phyloP scores from a whole-genome alignment of 768 basidiomycete species.

The Agrocybe chaxingu region DNA sequence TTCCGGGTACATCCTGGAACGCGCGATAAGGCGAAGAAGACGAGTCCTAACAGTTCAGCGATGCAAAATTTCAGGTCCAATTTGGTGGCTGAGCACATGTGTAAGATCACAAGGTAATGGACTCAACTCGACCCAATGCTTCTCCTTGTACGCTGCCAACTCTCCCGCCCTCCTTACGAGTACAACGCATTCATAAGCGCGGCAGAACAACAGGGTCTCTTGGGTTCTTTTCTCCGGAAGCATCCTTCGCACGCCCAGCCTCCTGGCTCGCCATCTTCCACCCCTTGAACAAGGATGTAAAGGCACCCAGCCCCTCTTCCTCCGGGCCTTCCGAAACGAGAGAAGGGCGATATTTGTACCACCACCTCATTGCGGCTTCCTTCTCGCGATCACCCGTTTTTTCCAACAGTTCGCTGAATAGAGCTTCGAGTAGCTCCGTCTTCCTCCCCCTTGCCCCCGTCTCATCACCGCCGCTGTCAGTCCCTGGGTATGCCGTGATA shows the following conservation, averaged over 20 bases:
- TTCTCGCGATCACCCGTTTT: constrained; percentile 69
- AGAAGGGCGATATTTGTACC: constrained; percentile 46
- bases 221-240: constrained; percentile 11
- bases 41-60: not conserved
- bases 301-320: constrained; percentile 2
- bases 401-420: constrained; percentile 64
- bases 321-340: constrained; percentile 14
- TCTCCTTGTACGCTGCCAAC: not conserved
- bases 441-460: constrained; percentile 19
- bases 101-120: constrained; percentile 9
- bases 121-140: not conserved
- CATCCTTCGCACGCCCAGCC: constrained; percentile 3
- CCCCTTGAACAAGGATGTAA: constrained; percentile 7
- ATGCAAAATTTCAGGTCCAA: constrained; percentile 3
- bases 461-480: constrained; percentile 16
- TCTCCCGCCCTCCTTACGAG: constrained; percentile 7
- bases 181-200: constrained; percentile 16
- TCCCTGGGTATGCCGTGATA: constrained; percentile 23
- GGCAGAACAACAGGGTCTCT: constrained; percentile 13
- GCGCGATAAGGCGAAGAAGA: not conserved
- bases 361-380: constrained; percentile 67
- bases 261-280: constrained; percentile 6
- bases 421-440: constrained; percentile 49
- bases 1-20: not conserved
- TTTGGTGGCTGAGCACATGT: constrained; percentile 7